A percentile compares a stretch with the other conserved stretches of the same genome.
Evolutionary conservation across 176 grass and related monocot species (phyloP).

Genomic region (Bromus sterilis): DNA sequence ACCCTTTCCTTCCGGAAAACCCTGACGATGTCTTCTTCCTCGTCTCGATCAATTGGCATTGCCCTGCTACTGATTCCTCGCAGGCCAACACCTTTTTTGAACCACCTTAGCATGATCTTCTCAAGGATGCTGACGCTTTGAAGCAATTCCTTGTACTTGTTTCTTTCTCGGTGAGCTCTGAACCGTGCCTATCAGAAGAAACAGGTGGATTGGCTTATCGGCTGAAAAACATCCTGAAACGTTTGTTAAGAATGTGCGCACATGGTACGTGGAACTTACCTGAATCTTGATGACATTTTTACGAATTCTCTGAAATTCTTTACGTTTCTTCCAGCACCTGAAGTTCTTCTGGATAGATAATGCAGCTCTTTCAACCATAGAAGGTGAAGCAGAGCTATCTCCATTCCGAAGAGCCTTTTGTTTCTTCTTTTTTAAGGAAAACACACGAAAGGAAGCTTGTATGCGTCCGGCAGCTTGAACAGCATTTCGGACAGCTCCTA

Average conservation of each 20-base stretch:
- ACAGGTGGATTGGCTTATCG: conserved; percentile 5
- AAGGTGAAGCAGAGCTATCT: conserved; percentile 6
- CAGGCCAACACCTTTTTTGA: conserved; percentile 57
- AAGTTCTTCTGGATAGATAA: conserved; percentile 95
- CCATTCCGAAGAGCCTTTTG: conserved; percentile 25
- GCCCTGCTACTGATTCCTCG: conserved; percentile 39
- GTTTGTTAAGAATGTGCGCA: background rate
- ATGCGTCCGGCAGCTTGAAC: conserved; percentile 78
- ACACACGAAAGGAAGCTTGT: conserved; percentile 62
- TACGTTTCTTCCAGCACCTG: conserved; percentile 70
- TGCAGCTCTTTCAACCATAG: conserved; percentile 54
- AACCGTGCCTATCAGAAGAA: conserved; percentile 52
- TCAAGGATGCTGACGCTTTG: conserved; percentile 60
- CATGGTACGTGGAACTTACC: conserved; percentile 29
- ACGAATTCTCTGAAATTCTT: conserved; percentile 52
- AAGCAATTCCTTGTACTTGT: conserved; percentile 49
- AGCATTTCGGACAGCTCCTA: conserved; percentile 61
- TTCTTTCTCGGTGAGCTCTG: conserved; percentile 78
- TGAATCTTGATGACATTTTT: conserved; percentile 77
- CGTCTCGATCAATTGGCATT: conserved; percentile 51
- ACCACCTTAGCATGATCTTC: conserved; percentile 73
- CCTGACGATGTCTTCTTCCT: conserved; percentile 48
- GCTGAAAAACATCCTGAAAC: background rate
- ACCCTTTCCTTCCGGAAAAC: conserved; percentile 74
- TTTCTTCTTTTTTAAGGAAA: conserved; percentile 69